Percentiles rank a stretch among this genome's conserved stretches.
Conservation (phyloP, 768 basidiomycete genomes). For the Kwoniella sp. region DNA sequence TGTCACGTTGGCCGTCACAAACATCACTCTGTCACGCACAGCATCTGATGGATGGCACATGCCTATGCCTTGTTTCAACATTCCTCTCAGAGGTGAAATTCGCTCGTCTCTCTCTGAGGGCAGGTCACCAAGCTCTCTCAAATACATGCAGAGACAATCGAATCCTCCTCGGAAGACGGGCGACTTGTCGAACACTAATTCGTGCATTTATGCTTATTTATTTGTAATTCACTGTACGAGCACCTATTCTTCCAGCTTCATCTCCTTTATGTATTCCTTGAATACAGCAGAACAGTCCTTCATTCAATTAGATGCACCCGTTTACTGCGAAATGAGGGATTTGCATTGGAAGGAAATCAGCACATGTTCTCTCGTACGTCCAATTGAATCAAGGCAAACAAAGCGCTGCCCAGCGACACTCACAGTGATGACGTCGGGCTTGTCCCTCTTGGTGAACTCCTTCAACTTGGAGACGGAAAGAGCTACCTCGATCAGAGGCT, state of each 20-base stretch:
- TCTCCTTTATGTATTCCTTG: background rate
- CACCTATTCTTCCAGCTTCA: background rate
- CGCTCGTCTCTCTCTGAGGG: too few relatives aligned
- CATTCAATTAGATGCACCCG: background rate
- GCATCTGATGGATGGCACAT: too few relatives aligned
- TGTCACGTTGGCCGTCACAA: too few relatives aligned
- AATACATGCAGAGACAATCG: too few relatives aligned
- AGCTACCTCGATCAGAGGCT: slow-evolving; percentile 95
- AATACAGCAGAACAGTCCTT: background rate
- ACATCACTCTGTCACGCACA: too few relatives aligned
- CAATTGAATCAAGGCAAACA: background rate
- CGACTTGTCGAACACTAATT: too few relatives aligned
- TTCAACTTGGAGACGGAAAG: slow-evolving; percentile 79
- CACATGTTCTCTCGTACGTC: background rate
- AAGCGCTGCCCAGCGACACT: slow-evolving; percentile 33
- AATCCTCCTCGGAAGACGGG: too few relatives aligned
- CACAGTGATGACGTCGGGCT: slow-evolving; percentile 96
- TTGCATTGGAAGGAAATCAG: too few relatives aligned
- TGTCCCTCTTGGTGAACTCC: slow-evolving; percentile 78
- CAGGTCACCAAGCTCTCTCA: too few relatives aligned
- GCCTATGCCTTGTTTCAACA: too few relatives aligned
- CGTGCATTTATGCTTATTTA: background rate
- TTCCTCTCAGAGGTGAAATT: too few relatives aligned
- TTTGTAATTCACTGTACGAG: background rate
- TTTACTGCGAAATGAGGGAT: background rate